These are phyloP conservation scores for Podila minutissima DNA, from an alignment of 192 early-diverging fungal genomes.

Conservation along the genomic window DNA sequence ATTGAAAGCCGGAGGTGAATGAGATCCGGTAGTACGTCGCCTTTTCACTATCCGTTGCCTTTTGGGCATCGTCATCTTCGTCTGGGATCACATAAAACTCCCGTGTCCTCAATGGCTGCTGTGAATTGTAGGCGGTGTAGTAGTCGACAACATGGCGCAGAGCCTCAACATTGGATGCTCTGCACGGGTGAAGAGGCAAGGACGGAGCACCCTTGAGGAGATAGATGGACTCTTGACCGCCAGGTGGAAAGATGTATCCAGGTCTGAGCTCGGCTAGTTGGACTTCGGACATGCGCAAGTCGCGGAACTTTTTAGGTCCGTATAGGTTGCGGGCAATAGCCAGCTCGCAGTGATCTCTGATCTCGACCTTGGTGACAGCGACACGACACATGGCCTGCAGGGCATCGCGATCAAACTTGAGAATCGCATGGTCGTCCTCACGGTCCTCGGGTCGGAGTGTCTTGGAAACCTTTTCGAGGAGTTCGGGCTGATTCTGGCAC, in stretches of 20 bases:
- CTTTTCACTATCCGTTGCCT: neutral
- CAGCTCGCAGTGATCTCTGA: conserved; percentile 46
- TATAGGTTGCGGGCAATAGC: conserved; percentile 46
- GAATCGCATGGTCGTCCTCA: conserved; percentile 45
- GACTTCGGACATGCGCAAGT: conserved; percentile 42
- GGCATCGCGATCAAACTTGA: conserved; percentile 47
- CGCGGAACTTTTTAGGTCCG: conserved; percentile 48
- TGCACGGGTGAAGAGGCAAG: conserved; percentile 38
- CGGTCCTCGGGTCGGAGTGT: conserved; percentile 33
- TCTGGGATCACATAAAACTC: conserved; percentile 35
- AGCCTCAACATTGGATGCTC: conserved; percentile 45
- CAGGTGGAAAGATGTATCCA: conserved; percentile 42
- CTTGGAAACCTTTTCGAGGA: conserved; percentile 40
- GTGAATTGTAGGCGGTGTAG: conserved; percentile 46
- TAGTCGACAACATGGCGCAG: conserved; percentile 44
- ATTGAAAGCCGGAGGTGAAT: conserved; percentile 36
- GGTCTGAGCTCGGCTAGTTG: conserved; percentile 37
- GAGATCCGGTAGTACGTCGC: conserved; percentile 30
- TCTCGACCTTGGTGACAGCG: conserved; percentile 37
- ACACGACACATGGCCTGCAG: conserved; percentile 46
- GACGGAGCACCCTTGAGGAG: conserved; percentile 46
- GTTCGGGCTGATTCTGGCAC: conserved; percentile 45
- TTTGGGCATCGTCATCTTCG: conserved; percentile 13
- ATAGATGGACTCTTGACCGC: conserved; percentile 49
- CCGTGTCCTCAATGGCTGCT: conserved; percentile 30